phyloP scores from a whole-genome alignment of 495 filamentous ascomycete genomes.

The Filosporella fistucella region DNA sequence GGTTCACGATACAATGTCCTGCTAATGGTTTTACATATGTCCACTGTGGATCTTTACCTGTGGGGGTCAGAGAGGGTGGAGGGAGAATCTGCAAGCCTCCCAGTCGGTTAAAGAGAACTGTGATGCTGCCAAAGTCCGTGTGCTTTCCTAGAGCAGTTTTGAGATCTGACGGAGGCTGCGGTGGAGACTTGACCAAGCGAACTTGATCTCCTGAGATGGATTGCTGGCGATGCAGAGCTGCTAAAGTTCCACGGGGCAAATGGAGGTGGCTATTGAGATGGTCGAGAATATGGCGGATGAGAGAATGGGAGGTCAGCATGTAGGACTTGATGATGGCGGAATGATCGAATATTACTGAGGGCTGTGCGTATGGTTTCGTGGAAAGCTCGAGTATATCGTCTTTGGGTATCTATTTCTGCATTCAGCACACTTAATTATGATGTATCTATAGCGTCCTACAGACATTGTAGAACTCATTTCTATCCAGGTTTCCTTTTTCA shows the following conservation, averaged over 20 bases:
- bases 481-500: slow-evolving; percentile 45
- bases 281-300: slow-evolving; percentile 42
- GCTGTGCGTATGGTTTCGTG: slow-evolving; percentile 38
- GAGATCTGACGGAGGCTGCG: slow-evolving; percentile 36
- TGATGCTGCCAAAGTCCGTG: slow-evolving; percentile 84
- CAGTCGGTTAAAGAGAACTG: slow-evolving; percentile 77
- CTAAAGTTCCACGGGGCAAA: slow-evolving; percentile 42
- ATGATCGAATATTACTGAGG: slow-evolving; percentile 35
- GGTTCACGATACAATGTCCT: slow-evolving; percentile 57
- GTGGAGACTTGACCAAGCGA: slow-evolving; percentile 47
- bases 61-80: slow-evolving; percentile 44
- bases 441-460: slow-evolving; percentile 11
- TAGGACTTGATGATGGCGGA: slow-evolving; percentile 39
- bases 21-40: slow-evolving; percentile 53
- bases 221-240: slow-evolving; percentile 43
- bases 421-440: too few species aligned
- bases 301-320: slow-evolving; percentile 40
- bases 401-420: slow-evolving; percentile 35
- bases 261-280: slow-evolving; percentile 46
- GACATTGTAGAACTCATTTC: slow-evolving; percentile 64
- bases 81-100: slow-evolving; percentile 79
- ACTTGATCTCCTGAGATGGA: slow-evolving; percentile 52
- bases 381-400: slow-evolving; percentile 47
- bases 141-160: slow-evolving; percentile 60
- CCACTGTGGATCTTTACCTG: slow-evolving; percentile 43